These are phyloP conservation scores for Xylariaceae sp. DNA, from an alignment of 2,329 filamentous ascomycete species.

Conservation along the genomic window DNA sequence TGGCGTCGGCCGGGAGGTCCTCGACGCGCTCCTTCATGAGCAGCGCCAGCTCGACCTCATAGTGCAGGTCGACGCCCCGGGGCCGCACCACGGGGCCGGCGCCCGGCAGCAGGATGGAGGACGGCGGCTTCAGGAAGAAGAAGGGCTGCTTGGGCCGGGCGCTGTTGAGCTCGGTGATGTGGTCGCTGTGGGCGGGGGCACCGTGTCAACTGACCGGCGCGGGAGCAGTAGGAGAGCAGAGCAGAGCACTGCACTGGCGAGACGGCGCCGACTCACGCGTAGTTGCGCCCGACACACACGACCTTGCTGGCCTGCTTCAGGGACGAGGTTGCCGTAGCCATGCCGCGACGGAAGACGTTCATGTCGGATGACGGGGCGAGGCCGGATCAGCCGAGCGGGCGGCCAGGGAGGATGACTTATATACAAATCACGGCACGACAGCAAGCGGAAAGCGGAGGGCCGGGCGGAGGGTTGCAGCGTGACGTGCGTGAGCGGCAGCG, in stretches of 20 bases:
- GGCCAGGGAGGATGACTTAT: no score
- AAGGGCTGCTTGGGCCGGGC: slow-evolving; percentile 87
- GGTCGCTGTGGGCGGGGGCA: slow-evolving; percentile 63
- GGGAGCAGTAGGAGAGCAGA: neutral
- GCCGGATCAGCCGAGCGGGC: no score
- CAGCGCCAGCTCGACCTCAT: slow-evolving; percentile 88
- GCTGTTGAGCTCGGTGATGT: slow-evolving; percentile 87
- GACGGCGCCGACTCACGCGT: slow-evolving; percentile 71
- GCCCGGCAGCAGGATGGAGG: slow-evolving; percentile 72
- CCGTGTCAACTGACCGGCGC: slow-evolving; percentile 1
- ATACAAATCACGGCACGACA: no score
- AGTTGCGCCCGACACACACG: slow-evolving; percentile 92
- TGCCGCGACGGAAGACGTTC: slow-evolving; percentile 28
- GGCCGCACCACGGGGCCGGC: slow-evolving; percentile 76
- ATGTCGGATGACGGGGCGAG: slow-evolving; percentile 16
- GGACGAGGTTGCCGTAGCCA: slow-evolving; percentile 31
- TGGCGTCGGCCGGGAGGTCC: slow-evolving; percentile 68
- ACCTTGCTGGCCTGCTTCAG: slow-evolving; percentile 61
- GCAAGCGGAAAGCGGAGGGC: no score
- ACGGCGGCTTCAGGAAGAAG: slow-evolving; percentile 95
- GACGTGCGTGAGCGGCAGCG: neutral
- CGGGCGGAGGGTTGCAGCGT: neutral
- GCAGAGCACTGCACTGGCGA: no score
- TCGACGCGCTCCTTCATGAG: slow-evolving; percentile 76
- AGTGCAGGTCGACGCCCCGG: slow-evolving; percentile 77